Evolutionary conservation across 345 rosid genomes (phyloP).

Genomic region (Pelargonium nanum): DNA sequence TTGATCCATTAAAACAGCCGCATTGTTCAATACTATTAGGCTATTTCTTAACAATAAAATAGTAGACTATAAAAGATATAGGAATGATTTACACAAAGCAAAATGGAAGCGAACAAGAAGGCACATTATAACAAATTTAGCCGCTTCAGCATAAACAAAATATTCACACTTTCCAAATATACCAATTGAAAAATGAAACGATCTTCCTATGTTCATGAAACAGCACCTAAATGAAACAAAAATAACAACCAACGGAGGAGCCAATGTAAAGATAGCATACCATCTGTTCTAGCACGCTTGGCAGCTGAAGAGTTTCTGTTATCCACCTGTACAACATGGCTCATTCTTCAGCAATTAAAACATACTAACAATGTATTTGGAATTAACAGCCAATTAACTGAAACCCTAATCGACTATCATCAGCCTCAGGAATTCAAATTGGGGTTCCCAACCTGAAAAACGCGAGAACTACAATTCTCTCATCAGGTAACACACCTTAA

Average conservation of each 20-base stretch:
- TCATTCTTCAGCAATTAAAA: background rate
- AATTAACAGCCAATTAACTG: background rate
- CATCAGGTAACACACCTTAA: background rate
- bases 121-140: background rate
- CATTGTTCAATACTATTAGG: too few relatives aligned
- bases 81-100: too few relatives aligned
- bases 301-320: conserved; percentile 91
- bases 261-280: conserved; percentile 22
- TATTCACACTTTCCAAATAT: too few relatives aligned
- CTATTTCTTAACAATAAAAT: too few relatives aligned
- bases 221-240: background rate
- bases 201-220: too few relatives aligned
- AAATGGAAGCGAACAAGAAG: background rate
- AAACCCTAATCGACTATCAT: background rate
- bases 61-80: too few relatives aligned
- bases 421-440: too few relatives aligned
- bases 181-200: too few relatives aligned
- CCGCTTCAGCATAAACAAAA: too few relatives aligned
- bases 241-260: background rate
- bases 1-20: too few relatives aligned
- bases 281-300: conserved; percentile 97
- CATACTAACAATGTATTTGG: background rate
- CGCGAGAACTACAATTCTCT: background rate
- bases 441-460: background rate
- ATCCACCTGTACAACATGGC: conserved; percentile 55